phyloP scores from a whole-genome alignment of 2,329 filamentous ascomycete genomes.

The Xylaria polymorpha region DNA sequence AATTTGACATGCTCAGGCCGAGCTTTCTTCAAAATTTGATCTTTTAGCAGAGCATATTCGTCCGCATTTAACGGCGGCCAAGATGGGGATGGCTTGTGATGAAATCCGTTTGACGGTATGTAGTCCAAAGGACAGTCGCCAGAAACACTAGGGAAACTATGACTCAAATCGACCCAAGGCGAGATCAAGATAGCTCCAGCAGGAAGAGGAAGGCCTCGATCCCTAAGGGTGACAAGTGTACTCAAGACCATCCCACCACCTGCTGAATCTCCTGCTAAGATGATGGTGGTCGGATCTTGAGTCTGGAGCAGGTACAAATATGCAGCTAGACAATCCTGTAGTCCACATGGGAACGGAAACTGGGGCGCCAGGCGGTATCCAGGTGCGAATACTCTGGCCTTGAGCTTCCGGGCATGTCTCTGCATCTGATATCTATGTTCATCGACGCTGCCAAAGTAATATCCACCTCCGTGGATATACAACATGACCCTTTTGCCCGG shows the following conservation, averaged over 20 bases:
- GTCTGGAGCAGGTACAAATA: slow-evolving; percentile 84
- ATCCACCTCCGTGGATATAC: slow-evolving; percentile 93
- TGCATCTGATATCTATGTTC: slow-evolving; percentile 99
- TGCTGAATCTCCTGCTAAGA: slow-evolving; percentile 92
- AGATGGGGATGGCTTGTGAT: slow-evolving; percentile 87
- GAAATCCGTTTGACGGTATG: slow-evolving; percentile 87
- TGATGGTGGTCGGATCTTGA: slow-evolving; percentile 82
- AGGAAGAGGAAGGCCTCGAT: slow-evolving; percentile 84
- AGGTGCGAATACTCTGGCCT: slow-evolving; percentile 88
- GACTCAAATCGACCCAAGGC: slow-evolving; percentile 95
- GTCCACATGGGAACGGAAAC: slow-evolving; percentile 92
- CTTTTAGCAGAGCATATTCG: slow-evolving; percentile 69
- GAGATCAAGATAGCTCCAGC: slow-evolving; percentile 92
- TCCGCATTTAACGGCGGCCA: slow-evolving; percentile 93
- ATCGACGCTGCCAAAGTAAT: slow-evolving; percentile 95
- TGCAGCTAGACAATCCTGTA: slow-evolving; percentile 89
- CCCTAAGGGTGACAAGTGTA: slow-evolving; percentile 82
- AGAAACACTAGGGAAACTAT: slow-evolving; percentile 92
- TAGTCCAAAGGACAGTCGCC: slow-evolving; percentile 82
- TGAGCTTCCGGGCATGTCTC: slow-evolving; percentile 91
- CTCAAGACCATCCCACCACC: slow-evolving; percentile 90
- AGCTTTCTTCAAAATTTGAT: slow-evolving; percentile 60
- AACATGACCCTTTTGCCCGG: slow-evolving; percentile 83
- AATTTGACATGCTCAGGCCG: slow-evolving; percentile 48
- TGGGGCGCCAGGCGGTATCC: slow-evolving; percentile 90